These are phyloP conservation scores for Pythium guiyangense DNA, from an alignment of 352 stramenopile species.

Conservation along the genomic window DNA sequence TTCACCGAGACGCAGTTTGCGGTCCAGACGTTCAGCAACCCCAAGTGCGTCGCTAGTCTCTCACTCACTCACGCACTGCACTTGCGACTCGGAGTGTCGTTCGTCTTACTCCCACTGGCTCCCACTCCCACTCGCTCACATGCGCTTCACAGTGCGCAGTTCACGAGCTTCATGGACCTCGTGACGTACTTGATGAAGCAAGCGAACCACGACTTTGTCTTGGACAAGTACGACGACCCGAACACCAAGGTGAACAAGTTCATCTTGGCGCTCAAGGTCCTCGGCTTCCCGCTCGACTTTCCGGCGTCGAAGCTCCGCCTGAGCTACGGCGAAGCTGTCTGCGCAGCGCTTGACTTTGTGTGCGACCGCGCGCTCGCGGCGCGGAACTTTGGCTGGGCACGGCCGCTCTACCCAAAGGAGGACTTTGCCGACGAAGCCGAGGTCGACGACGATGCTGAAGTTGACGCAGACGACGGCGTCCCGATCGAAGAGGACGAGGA, in stretches of 20 bases:
- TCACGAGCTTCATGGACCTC: conserved; percentile 76
- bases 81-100: too few species aligned
- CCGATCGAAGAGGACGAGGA: conserved; percentile 22
- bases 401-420: conserved; percentile 70
- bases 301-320: conserved; percentile 73
- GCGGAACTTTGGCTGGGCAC: conserved; percentile 58
- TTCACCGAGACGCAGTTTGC: conserved; percentile 80
- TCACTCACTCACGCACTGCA: background rate
- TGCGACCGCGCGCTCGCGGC: conserved; percentile 72
- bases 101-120: background rate
- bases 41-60: conserved; percentile 22
- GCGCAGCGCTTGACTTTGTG: conserved; percentile 71
- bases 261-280: conserved; percentile 74
- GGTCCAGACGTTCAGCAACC: conserved; percentile 35
- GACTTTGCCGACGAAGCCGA: conserved; percentile 64
- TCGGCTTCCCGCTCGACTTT: conserved; percentile 82
- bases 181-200: conserved; percentile 72
- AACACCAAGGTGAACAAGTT: conserved; percentile 88
- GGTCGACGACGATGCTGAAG: conserved; percentile 47
- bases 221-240: conserved; percentile 88
- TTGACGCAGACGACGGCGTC: conserved; percentile 22
- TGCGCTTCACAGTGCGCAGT: conserved; percentile 42
- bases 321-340: conserved; percentile 73
- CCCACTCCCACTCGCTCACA: background rate
- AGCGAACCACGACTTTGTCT: conserved; percentile 70